Conservation (phyloP, 176 grass and related monocot species). For the Miscanthus lutarioriparius region DNA sequence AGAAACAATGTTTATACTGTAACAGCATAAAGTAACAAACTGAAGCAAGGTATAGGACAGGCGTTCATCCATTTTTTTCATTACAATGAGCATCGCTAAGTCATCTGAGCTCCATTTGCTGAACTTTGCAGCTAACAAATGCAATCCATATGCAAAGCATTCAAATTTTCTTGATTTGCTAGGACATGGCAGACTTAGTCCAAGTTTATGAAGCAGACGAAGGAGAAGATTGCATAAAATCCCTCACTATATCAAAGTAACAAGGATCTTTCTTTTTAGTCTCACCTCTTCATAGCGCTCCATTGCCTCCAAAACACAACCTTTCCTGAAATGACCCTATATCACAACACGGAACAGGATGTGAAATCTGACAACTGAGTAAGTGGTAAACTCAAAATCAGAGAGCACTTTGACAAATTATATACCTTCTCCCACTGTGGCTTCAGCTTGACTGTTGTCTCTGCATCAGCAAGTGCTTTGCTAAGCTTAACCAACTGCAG, state of each 20-base stretch:
- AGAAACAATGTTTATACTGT: neutral
- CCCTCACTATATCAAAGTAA: neutral
- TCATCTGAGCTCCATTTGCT: constrained; percentile 19
- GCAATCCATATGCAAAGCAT: neutral
- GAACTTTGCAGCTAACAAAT: constrained; percentile 20
- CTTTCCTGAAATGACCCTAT: constrained; percentile 96
- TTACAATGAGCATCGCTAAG: constrained; percentile 1
- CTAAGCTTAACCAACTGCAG: constrained; percentile 89
- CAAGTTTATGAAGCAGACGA: neutral
- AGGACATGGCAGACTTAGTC: neutral
- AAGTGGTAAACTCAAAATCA: constrained; percentile 27
- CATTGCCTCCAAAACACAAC: constrained; percentile 91
- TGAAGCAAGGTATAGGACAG: neutral
- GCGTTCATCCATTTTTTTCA: neutral
- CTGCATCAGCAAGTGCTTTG: constrained; percentile 94
- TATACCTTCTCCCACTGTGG: constrained; percentile 96
- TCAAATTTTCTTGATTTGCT: constrained; percentile 21
- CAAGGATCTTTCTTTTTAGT: constrained; percentile 7
- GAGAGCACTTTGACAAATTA: neutral
- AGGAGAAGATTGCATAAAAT: neutral
- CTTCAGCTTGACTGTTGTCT: constrained; percentile 79
- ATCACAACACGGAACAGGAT: constrained; percentile 47
- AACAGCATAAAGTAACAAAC: neutral
- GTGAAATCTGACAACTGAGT: constrained; percentile 34
- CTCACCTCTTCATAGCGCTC: constrained; percentile 91